phyloP scores from a whole-genome alignment of 345 rosid species.

The Arabidopsis arenosa region DNA sequence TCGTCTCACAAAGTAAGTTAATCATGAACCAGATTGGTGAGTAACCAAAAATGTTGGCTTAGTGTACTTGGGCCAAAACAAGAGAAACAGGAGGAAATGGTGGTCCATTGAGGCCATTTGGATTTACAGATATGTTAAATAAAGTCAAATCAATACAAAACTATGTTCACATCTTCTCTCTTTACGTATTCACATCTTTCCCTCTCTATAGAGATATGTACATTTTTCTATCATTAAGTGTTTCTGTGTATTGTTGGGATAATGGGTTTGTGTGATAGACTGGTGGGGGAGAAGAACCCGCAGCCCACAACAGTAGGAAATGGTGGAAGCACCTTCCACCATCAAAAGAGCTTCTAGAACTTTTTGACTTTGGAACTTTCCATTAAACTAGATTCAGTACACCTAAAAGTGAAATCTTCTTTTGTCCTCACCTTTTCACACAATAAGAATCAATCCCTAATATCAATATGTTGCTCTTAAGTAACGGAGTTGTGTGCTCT shows the following conservation, averaged over 20 bases:
- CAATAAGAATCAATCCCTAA: slow-evolving; percentile 3
- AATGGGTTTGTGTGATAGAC: slow-evolving; percentile 11
- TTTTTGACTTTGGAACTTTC: slow-evolving; percentile 26
- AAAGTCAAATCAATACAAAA: slow-evolving; percentile 20
- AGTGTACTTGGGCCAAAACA: slow-evolving; percentile 18
- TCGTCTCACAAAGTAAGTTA: slow-evolving; percentile 1
- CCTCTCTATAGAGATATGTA: background rate
- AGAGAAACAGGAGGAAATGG: slow-evolving; percentile 11
- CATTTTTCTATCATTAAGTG: background rate
- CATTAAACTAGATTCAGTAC: slow-evolving; percentile 30
- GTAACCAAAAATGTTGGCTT: slow-evolving; percentile 29
- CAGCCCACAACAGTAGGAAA: background rate
- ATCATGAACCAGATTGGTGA: slow-evolving; percentile 24
- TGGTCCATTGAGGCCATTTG: slow-evolving; percentile 18
- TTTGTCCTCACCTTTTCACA: slow-evolving; percentile 40
- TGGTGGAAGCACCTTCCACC: background rate
- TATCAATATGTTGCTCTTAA: slow-evolving; percentile 3
- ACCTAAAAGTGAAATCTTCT: slow-evolving; percentile 29
- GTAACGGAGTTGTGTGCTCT: background rate
- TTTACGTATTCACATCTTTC: background rate
- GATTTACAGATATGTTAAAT: slow-evolving; percentile 5
- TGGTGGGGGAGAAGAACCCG: slow-evolving; percentile 25
- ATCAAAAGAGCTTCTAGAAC: background rate
- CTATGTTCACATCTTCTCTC: slow-evolving; percentile 25
- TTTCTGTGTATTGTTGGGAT: slow-evolving; percentile 1